These are phyloP conservation scores for Thalassiosira allenii DNA, from an alignment of 352 stramenopile species.

Conservation along the genomic window DNA sequence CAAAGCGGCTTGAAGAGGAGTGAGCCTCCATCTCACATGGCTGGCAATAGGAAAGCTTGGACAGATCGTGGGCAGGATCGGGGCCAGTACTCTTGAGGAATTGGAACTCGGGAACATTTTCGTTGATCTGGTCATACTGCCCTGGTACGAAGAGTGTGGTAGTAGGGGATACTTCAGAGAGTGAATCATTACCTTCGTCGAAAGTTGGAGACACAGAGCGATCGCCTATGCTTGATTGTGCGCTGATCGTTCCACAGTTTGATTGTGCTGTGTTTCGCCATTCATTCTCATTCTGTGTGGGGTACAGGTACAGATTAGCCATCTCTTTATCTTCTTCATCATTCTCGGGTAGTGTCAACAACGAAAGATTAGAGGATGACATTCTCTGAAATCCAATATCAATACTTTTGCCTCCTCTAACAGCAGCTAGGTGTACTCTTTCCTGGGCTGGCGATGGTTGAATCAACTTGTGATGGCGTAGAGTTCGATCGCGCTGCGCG, in stretches of 20 bases:
- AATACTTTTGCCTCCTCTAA: not conserved
- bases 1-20: conserved; percentile 49
- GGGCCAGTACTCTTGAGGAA: not conserved
- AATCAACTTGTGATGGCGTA: conserved; percentile 46
- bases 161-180: conserved; percentile 13
- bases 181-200: conserved; percentile 2
- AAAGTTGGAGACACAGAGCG: not conserved
- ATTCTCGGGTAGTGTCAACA: conserved; percentile 16
- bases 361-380: not conserved
- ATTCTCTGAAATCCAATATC: not conserved
- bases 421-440: conserved; percentile 13
- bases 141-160: not conserved
- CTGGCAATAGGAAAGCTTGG: conserved; percentile 17
- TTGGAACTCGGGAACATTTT: too few relatives aligned
- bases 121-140: not conserved
- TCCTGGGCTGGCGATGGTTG: conserved; percentile 46
- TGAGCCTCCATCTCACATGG: conserved; percentile 37
- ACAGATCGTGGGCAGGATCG: not conserved
- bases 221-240: conserved; percentile 4
- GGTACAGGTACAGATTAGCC: too few relatives aligned
- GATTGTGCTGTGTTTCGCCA: not conserved
- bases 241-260: not conserved
- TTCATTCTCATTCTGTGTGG: too few relatives aligned
- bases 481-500: conserved; percentile 47
- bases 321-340: conserved; percentile 2